Percentiles rank a stretch among this genome's conserved stretches.
These are phyloP conservation scores for Corchorus capsularis DNA, from an alignment of 345 rosid genomes.

Conservation along the genomic window DNA sequence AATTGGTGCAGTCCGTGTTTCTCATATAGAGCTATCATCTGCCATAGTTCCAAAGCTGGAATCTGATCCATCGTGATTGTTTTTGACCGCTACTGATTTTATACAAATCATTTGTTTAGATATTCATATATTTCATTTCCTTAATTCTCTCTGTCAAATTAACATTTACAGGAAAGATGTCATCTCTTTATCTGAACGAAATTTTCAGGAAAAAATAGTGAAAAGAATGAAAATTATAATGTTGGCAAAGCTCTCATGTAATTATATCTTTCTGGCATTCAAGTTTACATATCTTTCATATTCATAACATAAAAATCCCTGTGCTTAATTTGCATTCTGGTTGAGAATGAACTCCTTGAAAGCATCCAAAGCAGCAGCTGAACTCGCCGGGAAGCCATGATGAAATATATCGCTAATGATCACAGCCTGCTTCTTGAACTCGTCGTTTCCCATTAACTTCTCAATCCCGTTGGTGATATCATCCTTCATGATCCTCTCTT, in stretches of 20 bases:
- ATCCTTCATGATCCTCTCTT: conserved; percentile 25
- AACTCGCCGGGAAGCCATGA: conserved; percentile 23
- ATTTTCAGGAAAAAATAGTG: conserved; percentile 4
- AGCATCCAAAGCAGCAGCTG: conserved; percentile 31
- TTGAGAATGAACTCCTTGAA: conserved; percentile 8
- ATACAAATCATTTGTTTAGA: conserved; percentile 22
- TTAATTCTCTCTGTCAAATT: conserved; percentile 7
- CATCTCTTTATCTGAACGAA: conserved; percentile 2
- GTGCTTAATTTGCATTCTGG: conserved; percentile 8
- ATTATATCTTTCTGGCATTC: background rate
- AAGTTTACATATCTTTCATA: no score
- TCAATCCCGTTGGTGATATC: conserved; percentile 33
- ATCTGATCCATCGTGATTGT: conserved; percentile 33
- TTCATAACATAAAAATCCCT: background rate
- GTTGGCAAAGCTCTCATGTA: background rate
- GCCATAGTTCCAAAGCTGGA: conserved; percentile 85
- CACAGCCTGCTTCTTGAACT: conserved; percentile 23
- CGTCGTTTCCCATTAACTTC: conserved; percentile 31
- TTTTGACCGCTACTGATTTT: conserved; percentile 20
- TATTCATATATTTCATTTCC: conserved; percentile 20
- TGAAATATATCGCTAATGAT: conserved; percentile 23
- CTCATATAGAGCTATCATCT: conserved; percentile 84
- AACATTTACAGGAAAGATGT: conserved; percentile 15
- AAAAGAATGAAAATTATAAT: conserved; percentile 7
- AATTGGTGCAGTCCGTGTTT: conserved; percentile 90